A percentile compares a stretch with the other conserved stretches of the same genome.
Conservation (phyloP, 2,329 filamentous ascomycete genomes). For the Fusarium keratoplasticum region DNA sequence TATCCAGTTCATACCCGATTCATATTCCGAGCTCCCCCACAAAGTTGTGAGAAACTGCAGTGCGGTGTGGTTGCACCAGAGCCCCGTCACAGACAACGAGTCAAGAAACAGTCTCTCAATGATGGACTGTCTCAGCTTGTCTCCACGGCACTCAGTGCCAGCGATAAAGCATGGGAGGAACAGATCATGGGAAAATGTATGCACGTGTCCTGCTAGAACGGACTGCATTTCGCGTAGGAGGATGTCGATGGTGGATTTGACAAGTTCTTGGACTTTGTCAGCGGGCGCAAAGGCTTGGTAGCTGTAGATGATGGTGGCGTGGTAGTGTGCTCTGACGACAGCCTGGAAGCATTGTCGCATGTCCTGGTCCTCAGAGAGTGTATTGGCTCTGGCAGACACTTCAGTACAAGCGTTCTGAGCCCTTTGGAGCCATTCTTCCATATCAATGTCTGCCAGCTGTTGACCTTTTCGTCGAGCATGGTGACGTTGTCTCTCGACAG, state of each 20-base stretch:
- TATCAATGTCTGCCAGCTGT: not conserved
- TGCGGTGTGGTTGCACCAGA: conserved; percentile 21
- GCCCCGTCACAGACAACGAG: conserved; percentile 1
- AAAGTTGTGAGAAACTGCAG: conserved; percentile 7
- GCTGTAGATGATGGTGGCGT: conserved; percentile 33
- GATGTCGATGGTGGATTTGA: not conserved
- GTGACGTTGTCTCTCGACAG: conserved; percentile 4
- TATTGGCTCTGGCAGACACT: not conserved
- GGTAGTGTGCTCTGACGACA: conserved; percentile 27
- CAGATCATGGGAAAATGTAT: conserved; percentile 9
- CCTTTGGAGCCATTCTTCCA: conserved; percentile 1
- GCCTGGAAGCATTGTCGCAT: conserved; percentile 26
- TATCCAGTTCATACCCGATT: conserved; percentile 2
- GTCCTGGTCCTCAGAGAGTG: not conserved
- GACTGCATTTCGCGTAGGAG: conserved; percentile 7
- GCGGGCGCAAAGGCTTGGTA: conserved; percentile 28
- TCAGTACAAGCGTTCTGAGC: not conserved
- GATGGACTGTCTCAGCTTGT: not conserved
- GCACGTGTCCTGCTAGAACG: not conserved
- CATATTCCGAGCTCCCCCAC: not conserved
- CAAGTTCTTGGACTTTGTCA: not conserved
- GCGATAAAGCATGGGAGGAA: conserved; percentile 16
- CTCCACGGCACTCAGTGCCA: conserved; percentile 9
- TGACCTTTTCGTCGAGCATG: not conserved
- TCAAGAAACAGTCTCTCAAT: conserved; percentile 5